These are phyloP conservation scores for Populus trichocarpa DNA, from an alignment of 441 rosid species.

Conservation along the genomic window DNA sequence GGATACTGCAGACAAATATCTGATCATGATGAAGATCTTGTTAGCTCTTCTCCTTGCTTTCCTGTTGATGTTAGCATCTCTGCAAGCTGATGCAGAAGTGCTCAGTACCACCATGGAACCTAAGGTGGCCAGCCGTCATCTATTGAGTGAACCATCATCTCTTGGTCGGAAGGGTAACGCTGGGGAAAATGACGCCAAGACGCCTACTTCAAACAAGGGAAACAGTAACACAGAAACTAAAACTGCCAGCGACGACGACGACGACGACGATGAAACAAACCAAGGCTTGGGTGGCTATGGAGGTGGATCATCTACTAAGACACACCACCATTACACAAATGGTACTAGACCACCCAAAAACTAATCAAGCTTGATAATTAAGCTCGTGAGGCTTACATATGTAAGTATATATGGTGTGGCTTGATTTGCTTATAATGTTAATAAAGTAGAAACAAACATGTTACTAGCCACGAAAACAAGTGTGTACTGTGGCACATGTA, in stretches of 20 bases:
- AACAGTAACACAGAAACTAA: background rate
- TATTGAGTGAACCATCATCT: no score
- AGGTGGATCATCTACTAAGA: background rate
- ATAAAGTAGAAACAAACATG: background rate
- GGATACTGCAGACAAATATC: background rate
- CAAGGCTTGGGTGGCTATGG: slow-evolving; percentile 3
- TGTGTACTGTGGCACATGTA: background rate
- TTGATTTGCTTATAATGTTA: background rate
- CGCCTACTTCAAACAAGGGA: background rate
- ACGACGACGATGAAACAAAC: background rate
- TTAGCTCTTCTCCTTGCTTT: background rate
- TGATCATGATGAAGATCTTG: slow-evolving; percentile 15
- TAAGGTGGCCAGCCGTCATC: background rate
- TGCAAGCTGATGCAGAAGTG: slow-evolving; percentile 11
- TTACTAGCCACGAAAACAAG: background rate
- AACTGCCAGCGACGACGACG: background rate
- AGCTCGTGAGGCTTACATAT: background rate
- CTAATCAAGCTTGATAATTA: no score
- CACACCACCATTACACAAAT: slow-evolving; percentile 2
- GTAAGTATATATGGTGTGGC: background rate
- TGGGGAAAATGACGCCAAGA: background rate
- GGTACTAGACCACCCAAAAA: background rate
- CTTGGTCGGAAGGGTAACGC: background rate
- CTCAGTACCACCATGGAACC: background rate
- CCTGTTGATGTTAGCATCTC: background rate